Base-by-base conservation (phyloP, 2,329 filamentous ascomycete genomes). In the Beauveria medogensis region DNA sequence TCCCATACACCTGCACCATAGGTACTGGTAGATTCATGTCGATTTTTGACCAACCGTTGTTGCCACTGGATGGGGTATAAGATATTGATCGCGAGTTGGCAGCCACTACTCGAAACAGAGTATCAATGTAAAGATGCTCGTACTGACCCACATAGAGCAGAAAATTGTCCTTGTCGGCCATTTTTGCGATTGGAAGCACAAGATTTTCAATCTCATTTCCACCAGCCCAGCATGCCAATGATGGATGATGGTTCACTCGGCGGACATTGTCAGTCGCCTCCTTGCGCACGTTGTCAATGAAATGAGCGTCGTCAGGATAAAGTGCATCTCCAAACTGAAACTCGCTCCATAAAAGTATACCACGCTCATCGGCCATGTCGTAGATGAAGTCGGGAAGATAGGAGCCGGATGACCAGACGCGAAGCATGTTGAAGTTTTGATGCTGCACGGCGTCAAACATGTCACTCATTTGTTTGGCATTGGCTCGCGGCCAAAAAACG, bases 361-460 rank as follows among this genome's bases (percentile, higher is more conserved):
- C 84, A 65, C 77, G 77, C 67, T 85, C 81, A 67, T 87, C 84
- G 1, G 83, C 84, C 10, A 86, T 72, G 61, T 86, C 83, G 65
- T 83, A 87, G 63, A 87, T 81, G 64, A 83, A 86, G 63, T 86
- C 83, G 1, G 82, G 83, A 1, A 78, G 75, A 63, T 87, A 87
- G 1, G 80, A 79, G 2, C 84, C 82, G 22, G 79, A 82, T 14
- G 82, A 77, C 84, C 84, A 87, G 2, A 86, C 79, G 6, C 84
- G 77, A 3, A 87, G 75, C 83, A 87, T 85, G 66, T 86, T 86
- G 67, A 87, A 84, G 63, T 86, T 84, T 14, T 62, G 60, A 2
- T 81, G 82, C 30, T 77, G 77, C 2, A 82, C 74, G 3, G 81
- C 80, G 0, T 81, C 77, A 60, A 62, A 58, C 28, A 83, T 74